Evolutionary conservation across 2,329 filamentous ascomycete species (phyloP), one percentile per base, ranked within the genome.

Genomic region (Pyrenochaeta sp.): DNA sequence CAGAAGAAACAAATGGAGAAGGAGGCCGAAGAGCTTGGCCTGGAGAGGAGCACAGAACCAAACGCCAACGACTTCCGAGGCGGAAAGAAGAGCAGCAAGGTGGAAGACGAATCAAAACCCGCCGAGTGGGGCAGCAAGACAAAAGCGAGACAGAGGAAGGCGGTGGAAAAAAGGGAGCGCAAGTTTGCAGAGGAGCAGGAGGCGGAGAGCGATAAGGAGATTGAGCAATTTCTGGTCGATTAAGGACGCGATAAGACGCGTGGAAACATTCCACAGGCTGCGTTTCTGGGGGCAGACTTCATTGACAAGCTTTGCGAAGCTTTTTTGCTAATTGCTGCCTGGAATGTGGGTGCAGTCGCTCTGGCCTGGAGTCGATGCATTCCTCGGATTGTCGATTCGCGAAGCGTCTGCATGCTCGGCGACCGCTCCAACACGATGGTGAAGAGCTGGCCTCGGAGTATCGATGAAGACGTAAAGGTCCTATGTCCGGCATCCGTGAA

Each of bases 1-100:
- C 86, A 90, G 69, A 84, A 87, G 72, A 82, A 82, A 67, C 81
- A 88, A 70, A 81, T 90, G 69, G 86, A 88, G 65, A 81, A 76
- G 53, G 73, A 74, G 32, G 61, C 77, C 6, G 75, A 78, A 33
- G 80, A 81, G 7, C 76, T 77, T 21, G 60, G 63, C 20, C 58
- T 68, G 17, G 58, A 53, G 15, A 72, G 69, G 12, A 76, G 71
- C 11, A 69, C 52, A 14, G 63, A 72, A 33, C 61, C 69, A 12
- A 47, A 61, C 33, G 67, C 71, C 35, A 76, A 74, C 45, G 69
- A 73, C 32, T 63, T 75, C 51, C 56, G 71, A 40, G 71, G 70
- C 30, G 69, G 63, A 33, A 59, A 49, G 23, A 27, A 4, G 41
- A 51, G 52, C 32, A 46, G 39, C 30, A 33, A 54, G 50, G 82